Base-by-base conservation (phyloP, 2,329 filamentous ascomycete genomes). In the Penicillium capsulatum region DNA sequence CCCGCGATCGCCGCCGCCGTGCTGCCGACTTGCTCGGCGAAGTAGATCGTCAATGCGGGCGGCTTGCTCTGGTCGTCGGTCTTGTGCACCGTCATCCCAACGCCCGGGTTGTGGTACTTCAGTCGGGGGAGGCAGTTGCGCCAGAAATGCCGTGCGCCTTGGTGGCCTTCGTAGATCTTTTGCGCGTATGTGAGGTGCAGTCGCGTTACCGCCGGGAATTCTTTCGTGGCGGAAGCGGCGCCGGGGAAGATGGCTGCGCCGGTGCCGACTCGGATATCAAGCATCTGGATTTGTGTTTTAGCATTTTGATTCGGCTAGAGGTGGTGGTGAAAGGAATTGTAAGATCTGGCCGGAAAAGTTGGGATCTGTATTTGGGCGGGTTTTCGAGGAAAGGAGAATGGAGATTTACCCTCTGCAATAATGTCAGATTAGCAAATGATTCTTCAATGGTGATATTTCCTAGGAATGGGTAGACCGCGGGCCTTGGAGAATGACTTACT, bases 101-200 rank as follows among this genome's bases (percentile, higher is more conserved):
- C 66, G 9, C 80, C 70, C 1, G 92, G 92, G 65, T 98, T 98
- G 75, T 94, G 84, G 71, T 83, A 98, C 75, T 98, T 96, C 52
- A 98, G 74, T 41, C 87, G 80, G 15, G 87, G 86, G 33, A 97
- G 81, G 61, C 81, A 84, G 45, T 82, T 73, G 49, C 78, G 80
- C 86, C 88, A 95, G 76, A 98, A 96, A 71, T 87, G 87, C 59
- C 90, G 94, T 50, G 62, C 60, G 31, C 64, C 65, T 44, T 56
- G 56, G 48, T 63, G 59, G 38, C 61, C 58, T 48, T 59, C 57
- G 48, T 70, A 64, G 46, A 66, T 65, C 45, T 67, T 69, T 36
- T 47, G 57, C 16, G 67, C 66, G 46, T 70, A 72, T 48, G 66
- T 66, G 33, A 72, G 60, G 50, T 68, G 65, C 30, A 70, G 57